Evolutionary conservation across 2,329 filamentous ascomycete genomes (phyloP).

Genomic region (Trichoderma koningiopsis): DNA sequence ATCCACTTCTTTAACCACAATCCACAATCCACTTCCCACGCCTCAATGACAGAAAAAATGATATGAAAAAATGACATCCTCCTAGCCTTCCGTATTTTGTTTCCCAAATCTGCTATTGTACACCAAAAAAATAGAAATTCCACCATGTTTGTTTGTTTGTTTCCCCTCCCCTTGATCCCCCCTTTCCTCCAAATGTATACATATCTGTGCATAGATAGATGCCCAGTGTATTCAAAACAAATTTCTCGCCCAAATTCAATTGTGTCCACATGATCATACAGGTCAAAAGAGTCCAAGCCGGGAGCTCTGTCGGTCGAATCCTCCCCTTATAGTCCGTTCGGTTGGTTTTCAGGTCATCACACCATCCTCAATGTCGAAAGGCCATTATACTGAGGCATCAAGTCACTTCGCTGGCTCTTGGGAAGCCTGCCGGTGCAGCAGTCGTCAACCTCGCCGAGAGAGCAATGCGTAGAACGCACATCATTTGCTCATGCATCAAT

Average conservation of each 20-base stretch:
- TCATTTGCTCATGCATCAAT: not conserved
- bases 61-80: not conserved
- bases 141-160: constrained; percentile 2
- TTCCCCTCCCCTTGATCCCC: not conserved
- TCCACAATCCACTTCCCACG: not conserved
- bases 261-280: not conserved
- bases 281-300: not conserved
- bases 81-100: not conserved
- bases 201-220: not conserved
- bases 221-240: not conserved
- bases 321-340: not conserved
- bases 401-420: not conserved
- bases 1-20: not conserved
- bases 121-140: constrained; percentile 8
- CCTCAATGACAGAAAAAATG: not conserved
- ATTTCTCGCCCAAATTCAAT: not conserved
- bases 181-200: not conserved
- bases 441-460: not conserved
- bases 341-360: not conserved
- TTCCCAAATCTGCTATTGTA: constrained; percentile 16
- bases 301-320: not conserved
- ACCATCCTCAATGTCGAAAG: not conserved
- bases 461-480: not conserved
- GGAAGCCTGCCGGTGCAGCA: not conserved
- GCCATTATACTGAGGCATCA: not conserved